Percentiles rank a stretch among this genome's conserved stretches.
phyloP scores from a whole-genome alignment of 192 early-diverging fungal genomes.

The Backusella tarrabulga region DNA sequence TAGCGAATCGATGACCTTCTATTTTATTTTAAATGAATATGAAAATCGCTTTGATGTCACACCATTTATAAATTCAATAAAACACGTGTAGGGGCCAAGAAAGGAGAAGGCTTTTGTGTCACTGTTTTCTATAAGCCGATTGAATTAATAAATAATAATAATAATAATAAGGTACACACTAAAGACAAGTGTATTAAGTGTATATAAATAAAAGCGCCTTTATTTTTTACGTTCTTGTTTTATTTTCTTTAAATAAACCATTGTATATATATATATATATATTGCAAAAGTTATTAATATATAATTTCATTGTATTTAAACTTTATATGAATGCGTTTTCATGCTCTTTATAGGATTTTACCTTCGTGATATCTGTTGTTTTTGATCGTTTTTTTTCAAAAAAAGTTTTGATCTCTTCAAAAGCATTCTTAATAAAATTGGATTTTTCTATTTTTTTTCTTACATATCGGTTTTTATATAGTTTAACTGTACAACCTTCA shows the following conservation, averaged over 20 bases:
- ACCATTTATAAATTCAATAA: neutral
- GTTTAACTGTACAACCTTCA: neutral
- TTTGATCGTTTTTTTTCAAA: neutral
- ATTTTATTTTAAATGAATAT: neutral
- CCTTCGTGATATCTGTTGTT: neutral
- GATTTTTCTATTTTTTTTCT: neutral
- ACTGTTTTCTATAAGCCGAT: neutral
- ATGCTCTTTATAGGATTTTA: neutral
- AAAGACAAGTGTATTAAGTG: neutral
- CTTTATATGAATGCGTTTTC: neutral
- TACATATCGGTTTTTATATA: neutral
- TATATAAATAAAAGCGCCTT: neutral
- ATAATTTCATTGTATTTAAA: neutral
- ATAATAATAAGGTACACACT: neutral
- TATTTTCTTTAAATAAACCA: neutral
- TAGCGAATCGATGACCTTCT: neutral
- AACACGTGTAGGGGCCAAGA: neutral
- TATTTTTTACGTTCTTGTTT: neutral
- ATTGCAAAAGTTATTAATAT: neutral
- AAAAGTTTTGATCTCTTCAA: neutral
- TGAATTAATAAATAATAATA: neutral
- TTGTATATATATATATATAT: neutral
- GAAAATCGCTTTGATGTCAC: neutral
- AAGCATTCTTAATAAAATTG: neutral
- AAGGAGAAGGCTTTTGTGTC: neutral